Percentiles rank a stretch among this genome's conserved stretches.
Evolutionary conservation across 495 filamentous ascomycete species (phyloP).

Genomic region (Baudoinia panamericana): DNA sequence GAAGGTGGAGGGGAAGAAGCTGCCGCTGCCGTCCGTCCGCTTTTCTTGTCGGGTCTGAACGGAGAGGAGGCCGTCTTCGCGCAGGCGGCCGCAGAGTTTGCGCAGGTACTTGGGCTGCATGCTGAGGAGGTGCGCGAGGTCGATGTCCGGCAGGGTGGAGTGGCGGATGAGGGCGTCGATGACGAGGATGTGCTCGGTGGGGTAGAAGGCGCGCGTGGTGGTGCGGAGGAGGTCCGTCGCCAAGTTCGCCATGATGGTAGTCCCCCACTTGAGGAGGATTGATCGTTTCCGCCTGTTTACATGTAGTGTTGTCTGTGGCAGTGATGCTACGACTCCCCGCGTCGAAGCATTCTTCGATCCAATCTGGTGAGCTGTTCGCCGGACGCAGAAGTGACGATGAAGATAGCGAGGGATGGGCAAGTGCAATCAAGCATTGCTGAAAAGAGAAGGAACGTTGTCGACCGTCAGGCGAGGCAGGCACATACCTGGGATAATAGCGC

Average conservation of each 20-base stretch:
- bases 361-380: too few relatives aligned
- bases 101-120: constrained; percentile 70
- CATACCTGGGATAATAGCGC: too few relatives aligned
- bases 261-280: too few relatives aligned
- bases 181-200: constrained; percentile 74
- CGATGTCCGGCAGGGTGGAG: constrained; percentile 74
- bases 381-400: not conserved
- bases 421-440: constrained; percentile 18
- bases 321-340: not conserved
- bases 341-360: too few relatives aligned
- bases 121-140: constrained; percentile 71
- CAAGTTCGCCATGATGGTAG: constrained; percentile 53
- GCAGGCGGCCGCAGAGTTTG: constrained; percentile 68
- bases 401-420: constrained; percentile 2
- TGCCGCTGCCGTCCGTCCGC: constrained; percentile 12
- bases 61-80: constrained; percentile 71
- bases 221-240: constrained; percentile 79
- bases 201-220: constrained; percentile 83
- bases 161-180: constrained; percentile 88
- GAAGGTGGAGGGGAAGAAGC: not conserved
- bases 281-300: too few relatives aligned
- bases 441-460: not conserved
- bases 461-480: too few relatives aligned
- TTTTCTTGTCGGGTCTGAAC: constrained; percentile 41
- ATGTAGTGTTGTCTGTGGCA: not conserved